Percentiles rank a stretch among this genome's conserved stretches.
These are phyloP conservation scores for Candida tallmaniae DNA, from an alignment of 805 yeast species.

Conservation along the genomic window DNA sequence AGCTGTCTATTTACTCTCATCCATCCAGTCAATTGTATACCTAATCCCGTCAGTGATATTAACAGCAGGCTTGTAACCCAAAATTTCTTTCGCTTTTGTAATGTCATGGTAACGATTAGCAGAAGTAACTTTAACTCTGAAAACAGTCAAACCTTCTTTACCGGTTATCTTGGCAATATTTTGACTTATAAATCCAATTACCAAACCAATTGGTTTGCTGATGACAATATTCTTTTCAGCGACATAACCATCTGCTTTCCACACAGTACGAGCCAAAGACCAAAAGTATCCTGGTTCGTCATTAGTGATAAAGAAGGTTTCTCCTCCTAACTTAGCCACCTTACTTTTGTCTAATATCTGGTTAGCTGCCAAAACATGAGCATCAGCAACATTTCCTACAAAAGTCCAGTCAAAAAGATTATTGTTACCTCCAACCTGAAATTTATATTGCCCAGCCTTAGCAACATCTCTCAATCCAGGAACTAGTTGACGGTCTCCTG, in stretches of 20 bases:
- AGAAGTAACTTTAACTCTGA: slow-evolving; percentile 87
- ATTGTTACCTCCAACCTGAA: slow-evolving; percentile 91
- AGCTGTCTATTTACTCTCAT: slow-evolving; percentile 50
- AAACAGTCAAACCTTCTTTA: slow-evolving; percentile 91
- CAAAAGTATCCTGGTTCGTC: slow-evolving; percentile 95
- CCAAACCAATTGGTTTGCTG: slow-evolving; percentile 70
- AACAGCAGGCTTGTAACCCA: slow-evolving; percentile 80
- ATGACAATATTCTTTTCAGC: slow-evolving; percentile 67
- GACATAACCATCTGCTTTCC: slow-evolving; percentile 93
- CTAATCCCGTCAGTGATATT: slow-evolving; percentile 75
- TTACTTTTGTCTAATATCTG: slow-evolving; percentile 50
- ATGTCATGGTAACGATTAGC: slow-evolving; percentile 93
- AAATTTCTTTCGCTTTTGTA: slow-evolving; percentile 69
- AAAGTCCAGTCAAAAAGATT: slow-evolving; percentile 96
- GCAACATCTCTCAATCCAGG: slow-evolving; percentile 89
- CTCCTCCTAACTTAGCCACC: slow-evolving; percentile 62
- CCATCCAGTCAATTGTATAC: slow-evolving; percentile 83
- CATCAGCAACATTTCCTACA: slow-evolving; percentile 97
- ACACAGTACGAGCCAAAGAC: slow-evolving; percentile 93
- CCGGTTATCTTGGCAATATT: slow-evolving; percentile 64
- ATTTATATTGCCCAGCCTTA: slow-evolving; percentile 77
- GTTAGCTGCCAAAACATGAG: slow-evolving; percentile 90
- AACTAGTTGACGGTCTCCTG: slow-evolving; percentile 94
- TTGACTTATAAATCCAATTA: slow-evolving; percentile 77
- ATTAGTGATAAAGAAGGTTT: slow-evolving; percentile 85